These are phyloP conservation scores for Aspergillus piperis DNA, from an alignment of 2,329 filamentous ascomycete species.

Conservation along the genomic window DNA sequence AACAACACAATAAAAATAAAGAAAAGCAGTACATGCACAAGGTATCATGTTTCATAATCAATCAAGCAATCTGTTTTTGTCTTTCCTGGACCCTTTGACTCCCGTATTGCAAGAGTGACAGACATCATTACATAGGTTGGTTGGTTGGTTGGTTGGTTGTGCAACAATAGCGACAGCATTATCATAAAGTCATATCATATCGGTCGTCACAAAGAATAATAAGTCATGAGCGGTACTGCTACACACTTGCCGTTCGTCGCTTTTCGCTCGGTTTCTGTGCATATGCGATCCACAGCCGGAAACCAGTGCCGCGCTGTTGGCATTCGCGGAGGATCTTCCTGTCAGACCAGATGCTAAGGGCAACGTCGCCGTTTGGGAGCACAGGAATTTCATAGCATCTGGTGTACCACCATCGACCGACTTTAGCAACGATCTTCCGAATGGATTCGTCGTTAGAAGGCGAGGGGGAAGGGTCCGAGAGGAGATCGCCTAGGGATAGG, in stretches of 20 bases:
- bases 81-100: neutral
- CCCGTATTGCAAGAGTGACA: neutral
- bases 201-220: neutral
- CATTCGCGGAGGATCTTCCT: constrained; percentile 76
- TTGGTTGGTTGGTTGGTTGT: neutral
- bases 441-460: constrained; percentile 78
- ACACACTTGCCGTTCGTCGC: constrained; percentile 48
- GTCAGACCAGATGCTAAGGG: constrained; percentile 77
- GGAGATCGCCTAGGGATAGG: constrained; percentile 66
- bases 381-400: constrained; percentile 81
- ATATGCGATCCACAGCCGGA: constrained; percentile 89
- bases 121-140: neutral
- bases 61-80: constrained; percentile 7
- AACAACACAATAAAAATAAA: neutral
- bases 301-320: constrained; percentile 79
- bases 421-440: constrained; percentile 85
- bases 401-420: constrained; percentile 95
- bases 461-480: constrained; percentile 69
- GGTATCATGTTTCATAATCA: neutral
- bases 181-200: neutral
- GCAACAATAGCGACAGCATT: neutral
- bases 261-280: constrained; percentile 71
- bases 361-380: constrained; percentile 50
- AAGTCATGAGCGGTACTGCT: neutral
- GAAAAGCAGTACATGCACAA: constrained; percentile 8